These are phyloP conservation scores for Salix viminalis DNA, from an alignment of 345 rosid species.

Conservation along the genomic window DNA sequence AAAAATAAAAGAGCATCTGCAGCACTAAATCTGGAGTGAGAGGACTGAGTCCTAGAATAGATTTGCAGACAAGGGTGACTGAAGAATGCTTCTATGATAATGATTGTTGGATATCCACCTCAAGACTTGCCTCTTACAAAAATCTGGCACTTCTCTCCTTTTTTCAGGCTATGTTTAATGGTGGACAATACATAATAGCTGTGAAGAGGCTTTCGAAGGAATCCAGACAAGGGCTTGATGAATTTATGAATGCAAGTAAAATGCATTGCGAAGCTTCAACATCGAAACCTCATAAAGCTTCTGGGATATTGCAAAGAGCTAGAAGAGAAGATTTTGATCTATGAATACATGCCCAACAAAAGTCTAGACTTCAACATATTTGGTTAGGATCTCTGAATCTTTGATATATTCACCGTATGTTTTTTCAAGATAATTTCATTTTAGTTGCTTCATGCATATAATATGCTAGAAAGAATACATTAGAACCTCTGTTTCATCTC, in stretches of 20 bases:
- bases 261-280: slow-evolving; percentile 44
- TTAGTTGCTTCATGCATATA: not conserved
- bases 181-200: slow-evolving; percentile 44
- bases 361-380: slow-evolving; percentile 32
- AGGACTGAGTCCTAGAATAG: too few species aligned
- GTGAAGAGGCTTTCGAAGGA: slow-evolving; percentile 42
- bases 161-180: slow-evolving; percentile 28
- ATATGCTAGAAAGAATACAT: not conserved
- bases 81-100: not conserved
- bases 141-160: not conserved
- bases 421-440: not conserved
- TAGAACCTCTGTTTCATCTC: not conserved
- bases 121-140: not conserved
- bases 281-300: slow-evolving; percentile 46
- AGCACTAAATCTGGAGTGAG: too few species aligned
- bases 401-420: not conserved
- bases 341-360: slow-evolving; percentile 31
- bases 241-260: slow-evolving; percentile 42
- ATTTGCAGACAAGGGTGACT: too few species aligned
- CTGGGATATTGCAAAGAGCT: slow-evolving; percentile 28
- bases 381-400: slow-evolving; percentile 14
- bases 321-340: slow-evolving; percentile 26
- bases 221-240: slow-evolving; percentile 42
- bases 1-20: not conserved
- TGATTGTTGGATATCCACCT: not conserved